These are phyloP conservation scores for Aspergillus incahuasiensis DNA, from an alignment of 495 filamentous ascomycete species.

Conservation along the genomic window DNA sequence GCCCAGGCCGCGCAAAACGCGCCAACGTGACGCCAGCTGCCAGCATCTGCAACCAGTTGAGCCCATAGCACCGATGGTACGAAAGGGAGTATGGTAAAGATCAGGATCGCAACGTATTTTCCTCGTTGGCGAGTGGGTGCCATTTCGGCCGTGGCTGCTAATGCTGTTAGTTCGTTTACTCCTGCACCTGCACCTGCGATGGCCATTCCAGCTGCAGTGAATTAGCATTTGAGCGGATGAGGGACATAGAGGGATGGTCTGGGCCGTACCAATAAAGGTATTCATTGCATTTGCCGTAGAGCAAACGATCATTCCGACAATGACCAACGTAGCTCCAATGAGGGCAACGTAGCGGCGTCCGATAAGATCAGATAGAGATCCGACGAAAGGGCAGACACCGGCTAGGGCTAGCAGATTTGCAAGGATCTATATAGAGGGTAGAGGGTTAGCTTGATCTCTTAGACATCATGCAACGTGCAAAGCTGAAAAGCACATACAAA, in stretches of 20 bases:
- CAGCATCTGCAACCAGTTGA: slow-evolving; percentile 59
- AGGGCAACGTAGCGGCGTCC: slow-evolving; percentile 66
- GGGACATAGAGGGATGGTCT: not conserved
- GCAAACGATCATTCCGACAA: slow-evolving; percentile 63
- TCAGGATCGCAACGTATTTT: slow-evolving; percentile 60
- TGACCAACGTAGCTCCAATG: slow-evolving; percentile 52
- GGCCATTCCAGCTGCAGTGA: slow-evolving; percentile 51
- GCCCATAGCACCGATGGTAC: slow-evolving; percentile 65
- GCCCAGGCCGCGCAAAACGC: slow-evolving; percentile 58
- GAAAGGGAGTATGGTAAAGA: slow-evolving; percentile 66
- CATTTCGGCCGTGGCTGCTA: slow-evolving; percentile 64
- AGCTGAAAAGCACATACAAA: slow-evolving; percentile 40
- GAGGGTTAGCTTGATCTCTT: not conserved
- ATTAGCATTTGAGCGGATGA: slow-evolving; percentile 17
- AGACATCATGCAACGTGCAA: not conserved
- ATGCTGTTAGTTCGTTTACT: slow-evolving; percentile 62
- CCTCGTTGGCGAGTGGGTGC: slow-evolving; percentile 64
- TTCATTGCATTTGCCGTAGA: slow-evolving; percentile 63
- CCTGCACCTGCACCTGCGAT: slow-evolving; percentile 60
- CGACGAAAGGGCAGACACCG: slow-evolving; percentile 68
- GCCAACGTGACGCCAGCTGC: slow-evolving; percentile 61
- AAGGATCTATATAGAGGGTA: slow-evolving; percentile 36
- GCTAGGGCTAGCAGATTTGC: slow-evolving; percentile 64
- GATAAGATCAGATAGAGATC: slow-evolving; percentile 63
- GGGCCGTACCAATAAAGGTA: slow-evolving; percentile 57